These are phyloP conservation scores for Hygrocybe coccinea DNA, from an alignment of 768 basidiomycete species.

Conservation along the genomic window DNA sequence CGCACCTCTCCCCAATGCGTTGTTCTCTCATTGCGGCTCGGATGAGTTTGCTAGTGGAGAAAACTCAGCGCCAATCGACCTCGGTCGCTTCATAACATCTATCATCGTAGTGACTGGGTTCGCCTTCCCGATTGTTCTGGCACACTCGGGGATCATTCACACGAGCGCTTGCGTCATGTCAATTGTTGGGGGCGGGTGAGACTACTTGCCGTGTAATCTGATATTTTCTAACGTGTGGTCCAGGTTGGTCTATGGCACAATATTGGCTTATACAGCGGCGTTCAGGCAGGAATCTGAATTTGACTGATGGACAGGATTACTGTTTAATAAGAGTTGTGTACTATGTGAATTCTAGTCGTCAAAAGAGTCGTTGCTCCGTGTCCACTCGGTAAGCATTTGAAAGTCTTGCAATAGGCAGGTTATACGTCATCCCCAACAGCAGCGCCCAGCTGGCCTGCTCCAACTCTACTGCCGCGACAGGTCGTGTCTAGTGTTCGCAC, in stretches of 20 bases:
- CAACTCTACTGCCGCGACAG: slow-evolving; percentile 27
- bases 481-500: slow-evolving; percentile 33
- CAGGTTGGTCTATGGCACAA: slow-evolving; percentile 86
- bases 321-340: slow-evolving; percentile 10
- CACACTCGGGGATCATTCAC: slow-evolving; percentile 85
- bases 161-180: slow-evolving; percentile 89
- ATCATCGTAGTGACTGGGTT: slow-evolving; percentile 90
- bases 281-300: slow-evolving; percentile 84
- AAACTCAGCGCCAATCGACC: slow-evolving; percentile 67
- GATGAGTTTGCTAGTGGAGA: slow-evolving; percentile 79
- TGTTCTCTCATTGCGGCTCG: slow-evolving; percentile 87
- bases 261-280: slow-evolving; percentile 78
- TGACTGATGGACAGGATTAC: slow-evolving; percentile 40
- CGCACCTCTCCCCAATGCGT: slow-evolving; percentile 90
- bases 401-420: not conserved
- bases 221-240: slow-evolving; percentile 5
- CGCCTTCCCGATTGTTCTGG: slow-evolving; percentile 84
- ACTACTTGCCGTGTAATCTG: slow-evolving; percentile 16
- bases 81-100: slow-evolving; percentile 92
- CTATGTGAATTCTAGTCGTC: not conserved
- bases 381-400: no score
- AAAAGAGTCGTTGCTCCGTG: not conserved
- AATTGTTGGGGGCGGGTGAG: slow-evolving; percentile 85
- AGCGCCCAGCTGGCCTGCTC: slow-evolving; percentile 41
- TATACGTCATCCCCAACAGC: slow-evolving; percentile 22